Conservation (phyloP, 1,284 basidiomycete species). For the Apiotrichum sp. region DNA sequence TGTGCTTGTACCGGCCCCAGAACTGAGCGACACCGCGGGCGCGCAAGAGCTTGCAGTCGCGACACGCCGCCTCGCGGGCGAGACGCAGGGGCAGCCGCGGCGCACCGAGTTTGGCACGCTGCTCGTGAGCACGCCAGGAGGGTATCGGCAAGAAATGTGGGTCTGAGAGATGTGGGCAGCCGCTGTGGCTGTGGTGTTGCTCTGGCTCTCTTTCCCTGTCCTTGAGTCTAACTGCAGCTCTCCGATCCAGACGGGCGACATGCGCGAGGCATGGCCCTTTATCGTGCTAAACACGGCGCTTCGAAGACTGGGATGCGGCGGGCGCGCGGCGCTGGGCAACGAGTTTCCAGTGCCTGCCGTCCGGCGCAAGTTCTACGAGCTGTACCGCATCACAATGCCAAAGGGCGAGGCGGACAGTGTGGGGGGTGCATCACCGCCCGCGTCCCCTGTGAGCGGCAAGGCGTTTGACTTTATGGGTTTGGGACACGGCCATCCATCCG, state of each 20-base stretch:
- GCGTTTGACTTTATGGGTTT: too few species aligned
- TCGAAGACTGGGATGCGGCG: constrained; percentile 41
- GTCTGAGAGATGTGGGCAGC: neutral
- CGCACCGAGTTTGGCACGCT: constrained; percentile 37
- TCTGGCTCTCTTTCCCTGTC: too few species aligned
- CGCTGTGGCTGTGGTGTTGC: neutral
- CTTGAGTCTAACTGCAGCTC: constrained; percentile 8
- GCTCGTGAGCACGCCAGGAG: constrained; percentile 33
- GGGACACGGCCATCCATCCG: too few species aligned
- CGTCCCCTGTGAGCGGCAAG: constrained; percentile 18
- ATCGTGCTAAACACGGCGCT: constrained; percentile 41
- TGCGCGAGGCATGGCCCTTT: constrained; percentile 36
- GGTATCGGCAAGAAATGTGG: constrained; percentile 41
- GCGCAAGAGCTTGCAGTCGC: constrained; percentile 26
- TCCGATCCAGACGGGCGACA: constrained; percentile 36
- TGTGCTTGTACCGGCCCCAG: constrained; percentile 26
- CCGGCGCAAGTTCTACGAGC: constrained; percentile 39
- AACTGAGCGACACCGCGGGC: constrained; percentile 23
- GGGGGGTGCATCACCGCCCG: constrained; percentile 21
- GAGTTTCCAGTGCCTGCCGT: constrained; percentile 33
- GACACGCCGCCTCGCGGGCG: constrained; percentile 22
- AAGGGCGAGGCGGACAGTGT: constrained; percentile 2
- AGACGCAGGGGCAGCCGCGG: constrained; percentile 24
- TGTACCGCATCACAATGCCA: constrained; percentile 34
- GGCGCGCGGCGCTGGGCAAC: constrained; percentile 40